Evolutionary conservation across 1,284 basidiomycete genomes (phyloP).

Genomic region (Marasmius sp.): DNA sequence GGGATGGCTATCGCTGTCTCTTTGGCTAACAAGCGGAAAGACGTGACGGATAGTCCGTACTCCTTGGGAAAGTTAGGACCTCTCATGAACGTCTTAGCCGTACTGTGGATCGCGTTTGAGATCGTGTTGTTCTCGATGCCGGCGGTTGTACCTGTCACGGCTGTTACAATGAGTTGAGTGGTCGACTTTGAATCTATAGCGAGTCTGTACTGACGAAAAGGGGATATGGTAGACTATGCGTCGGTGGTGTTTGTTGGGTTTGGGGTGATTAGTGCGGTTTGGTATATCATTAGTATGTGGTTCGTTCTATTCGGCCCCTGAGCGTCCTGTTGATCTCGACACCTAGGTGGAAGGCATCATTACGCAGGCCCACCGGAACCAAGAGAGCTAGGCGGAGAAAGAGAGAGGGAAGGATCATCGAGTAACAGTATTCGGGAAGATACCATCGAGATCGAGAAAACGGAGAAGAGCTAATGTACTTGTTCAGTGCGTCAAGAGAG

Average conservation of each 20-base stretch:
- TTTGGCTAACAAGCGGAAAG: constrained; percentile 37
- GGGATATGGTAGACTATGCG: constrained; percentile 47
- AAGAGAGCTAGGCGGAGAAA: neutral
- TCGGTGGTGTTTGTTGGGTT: constrained; percentile 65
- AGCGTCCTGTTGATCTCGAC: constrained; percentile 3
- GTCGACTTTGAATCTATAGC: neutral
- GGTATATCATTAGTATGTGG: constrained; percentile 55
- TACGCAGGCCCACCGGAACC: constrained; percentile 39
- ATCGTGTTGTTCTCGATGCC: constrained; percentile 63
- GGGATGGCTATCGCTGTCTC: constrained; percentile 51
- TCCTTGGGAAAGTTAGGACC: constrained; percentile 41
- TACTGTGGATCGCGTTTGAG: constrained; percentile 50
- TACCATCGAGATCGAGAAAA: no score
- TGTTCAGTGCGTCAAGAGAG: no score
- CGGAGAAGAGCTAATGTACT: no score
- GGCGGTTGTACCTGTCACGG: constrained; percentile 47
- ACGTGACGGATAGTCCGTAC: constrained; percentile 44
- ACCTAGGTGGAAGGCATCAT: constrained; percentile 35
- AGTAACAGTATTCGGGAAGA: no score
- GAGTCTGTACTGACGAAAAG: neutral
- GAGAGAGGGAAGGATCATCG: no score
- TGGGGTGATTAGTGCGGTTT: constrained; percentile 48
- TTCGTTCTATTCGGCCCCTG: neutral
- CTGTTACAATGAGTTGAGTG: constrained; percentile 46
- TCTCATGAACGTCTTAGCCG: constrained; percentile 40